Conservation (phyloP, 2,329 filamentous ascomycete genomes). For the Alternaria brassicae region DNA sequence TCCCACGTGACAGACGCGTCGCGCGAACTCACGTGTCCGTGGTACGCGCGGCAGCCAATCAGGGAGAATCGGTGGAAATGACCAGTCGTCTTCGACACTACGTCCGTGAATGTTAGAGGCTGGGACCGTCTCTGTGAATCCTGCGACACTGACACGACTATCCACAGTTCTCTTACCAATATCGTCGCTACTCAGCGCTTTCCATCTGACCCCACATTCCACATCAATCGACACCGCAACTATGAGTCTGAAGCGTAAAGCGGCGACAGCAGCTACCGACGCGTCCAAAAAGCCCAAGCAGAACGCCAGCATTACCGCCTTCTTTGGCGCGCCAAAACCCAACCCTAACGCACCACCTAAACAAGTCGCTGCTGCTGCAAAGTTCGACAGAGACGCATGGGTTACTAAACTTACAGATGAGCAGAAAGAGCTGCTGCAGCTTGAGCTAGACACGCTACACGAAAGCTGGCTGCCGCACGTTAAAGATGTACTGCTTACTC, state of each 20-base stretch:
- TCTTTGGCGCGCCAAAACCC: conserved; percentile 73
- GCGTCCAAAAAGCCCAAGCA: conserved; percentile 60
- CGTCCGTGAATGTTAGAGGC: conserved; percentile 22
- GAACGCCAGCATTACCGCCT: conserved; percentile 84
- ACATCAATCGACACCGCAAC: conserved; percentile 23
- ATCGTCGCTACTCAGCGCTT: background rate
- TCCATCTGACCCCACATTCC: background rate
- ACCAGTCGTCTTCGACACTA: conserved; percentile 20
- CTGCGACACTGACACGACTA: background rate
- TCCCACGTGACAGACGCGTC: conserved; percentile 19
- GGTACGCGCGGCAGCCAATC: conserved; percentile 21
- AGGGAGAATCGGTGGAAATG: conserved; percentile 1
- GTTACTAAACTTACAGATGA: conserved; percentile 78
- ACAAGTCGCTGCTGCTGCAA: conserved; percentile 30
- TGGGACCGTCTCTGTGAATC: conserved; percentile 14
- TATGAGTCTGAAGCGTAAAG: conserved; percentile 62
- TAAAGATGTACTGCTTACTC: conserved; percentile 81
- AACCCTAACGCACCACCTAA: conserved; percentile 34
- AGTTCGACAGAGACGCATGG: conserved; percentile 92
- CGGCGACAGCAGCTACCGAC: conserved; percentile 54
- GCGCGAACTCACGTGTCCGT: conserved; percentile 20
- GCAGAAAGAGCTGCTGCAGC: conserved; percentile 79
- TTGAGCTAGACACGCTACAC: conserved; percentile 92
- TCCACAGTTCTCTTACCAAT: background rate
- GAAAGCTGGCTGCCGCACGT: conserved; percentile 90